Conservation (phyloP, 1,284 basidiomycete genomes). For the Apiotrichum gracile region DNA sequence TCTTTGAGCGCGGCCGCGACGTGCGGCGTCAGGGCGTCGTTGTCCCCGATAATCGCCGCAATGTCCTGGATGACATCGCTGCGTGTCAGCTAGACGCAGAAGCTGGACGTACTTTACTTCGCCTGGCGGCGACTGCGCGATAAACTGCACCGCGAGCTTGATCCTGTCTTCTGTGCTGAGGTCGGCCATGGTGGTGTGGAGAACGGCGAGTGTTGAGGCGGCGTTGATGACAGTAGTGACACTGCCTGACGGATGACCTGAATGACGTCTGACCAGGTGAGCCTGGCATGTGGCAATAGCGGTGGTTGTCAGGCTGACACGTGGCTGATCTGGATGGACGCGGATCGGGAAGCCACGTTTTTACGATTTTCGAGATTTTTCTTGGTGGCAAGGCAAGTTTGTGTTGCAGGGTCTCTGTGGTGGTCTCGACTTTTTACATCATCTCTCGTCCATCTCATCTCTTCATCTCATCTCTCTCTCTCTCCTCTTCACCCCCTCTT, state of each 20-base stretch:
- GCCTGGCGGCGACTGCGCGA: conserved; percentile 84
- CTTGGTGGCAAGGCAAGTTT: background rate
- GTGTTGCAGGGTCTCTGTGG: too few species aligned
- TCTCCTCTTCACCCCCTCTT: background rate
- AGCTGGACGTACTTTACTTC: conserved; percentile 62
- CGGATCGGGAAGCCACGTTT: too few species aligned
- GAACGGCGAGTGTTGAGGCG: background rate
- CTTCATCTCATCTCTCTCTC: background rate
- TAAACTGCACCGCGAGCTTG: conserved; percentile 61
- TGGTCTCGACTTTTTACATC: too few species aligned
- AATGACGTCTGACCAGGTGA: too few species aligned
- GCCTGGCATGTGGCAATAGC: too few species aligned
- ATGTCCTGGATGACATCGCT: conserved; percentile 88
- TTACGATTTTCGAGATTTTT: background rate
- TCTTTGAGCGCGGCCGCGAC: conserved; percentile 68
- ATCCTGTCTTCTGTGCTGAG: conserved; percentile 35
- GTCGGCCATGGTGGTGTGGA: conserved; percentile 24
- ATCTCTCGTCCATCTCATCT: background rate
- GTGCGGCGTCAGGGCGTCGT: conserved; percentile 68
- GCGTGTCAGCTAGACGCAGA: conserved; percentile 6
- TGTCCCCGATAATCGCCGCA: conserved; percentile 77
- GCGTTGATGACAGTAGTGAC: too few species aligned
- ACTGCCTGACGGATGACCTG: too few species aligned
- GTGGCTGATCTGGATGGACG: too few species aligned
- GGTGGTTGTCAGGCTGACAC: too few species aligned